Evolutionary conservation across 257 asterid species (phyloP), one percentile per base, ranked within the genome.

Genomic region (Vinca minor): DNA sequence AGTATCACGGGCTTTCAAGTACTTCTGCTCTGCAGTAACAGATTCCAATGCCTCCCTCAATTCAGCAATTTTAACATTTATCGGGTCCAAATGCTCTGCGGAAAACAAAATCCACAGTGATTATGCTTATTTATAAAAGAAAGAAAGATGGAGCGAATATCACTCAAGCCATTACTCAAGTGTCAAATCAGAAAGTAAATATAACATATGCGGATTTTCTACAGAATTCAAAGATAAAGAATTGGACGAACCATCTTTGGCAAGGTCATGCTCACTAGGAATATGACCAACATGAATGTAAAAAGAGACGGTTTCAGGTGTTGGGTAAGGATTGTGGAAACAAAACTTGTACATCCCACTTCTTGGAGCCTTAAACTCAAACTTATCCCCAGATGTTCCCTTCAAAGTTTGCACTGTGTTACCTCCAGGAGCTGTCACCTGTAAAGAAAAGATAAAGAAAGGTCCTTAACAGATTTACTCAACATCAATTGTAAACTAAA

Each of bases 311-410:
- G 87, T 64, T 78, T 88, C 95, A 10, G 96, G 95, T 25, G 80
- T 48, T 31, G 85, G 74, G 13, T 78, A 69, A 61, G 94, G 83
- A 65, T 91, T 91, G 66, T 88, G 88, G 79, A 91, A 91, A 76
- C 98, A 92, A 38, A 92, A 92, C 75, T 87, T 92, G 82, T 86
- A 75, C 95, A 92, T 86, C 73, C 98, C 98, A 64, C 66, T 78
- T 66, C 61, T 59, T 54, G 93, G 82, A 59, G 90, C 95, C 79
- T 79, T 92, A 26, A 92, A 85, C 72, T 92, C 91, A 64, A 88
- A 92, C 71, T 88, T 92, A n/a, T 85, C 87, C 44, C 85, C 96
- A 10, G 86, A 69, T 50, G 92, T 66, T 74, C 89, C 95, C 71
- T 81, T 87, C 65, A 81, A 8, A 2, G 73, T 58, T 42, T 88